Conservation (phyloP, 805 yeast genomes). For the Maudiozyma bulderi region DNA sequence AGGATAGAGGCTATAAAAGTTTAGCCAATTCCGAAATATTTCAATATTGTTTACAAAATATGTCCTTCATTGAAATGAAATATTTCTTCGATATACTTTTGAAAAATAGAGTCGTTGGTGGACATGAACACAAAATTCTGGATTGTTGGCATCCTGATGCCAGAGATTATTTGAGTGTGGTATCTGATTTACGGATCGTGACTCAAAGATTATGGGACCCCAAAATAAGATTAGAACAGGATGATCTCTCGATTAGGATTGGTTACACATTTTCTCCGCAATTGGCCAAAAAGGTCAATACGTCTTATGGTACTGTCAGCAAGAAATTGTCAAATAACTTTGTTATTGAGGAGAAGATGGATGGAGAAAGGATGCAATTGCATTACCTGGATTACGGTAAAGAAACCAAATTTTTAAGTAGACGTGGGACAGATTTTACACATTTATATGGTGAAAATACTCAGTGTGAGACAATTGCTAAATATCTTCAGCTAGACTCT, state of each 20-base stretch:
- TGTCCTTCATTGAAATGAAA: slow-evolving; percentile 54
- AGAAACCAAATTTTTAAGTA: slow-evolving; percentile 34
- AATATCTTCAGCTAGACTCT: slow-evolving; percentile 33
- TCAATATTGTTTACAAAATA: slow-evolving; percentile 38
- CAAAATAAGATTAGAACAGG: slow-evolving; percentile 31
- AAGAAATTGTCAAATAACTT: slow-evolving; percentile 39
- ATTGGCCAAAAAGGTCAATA: slow-evolving; percentile 48
- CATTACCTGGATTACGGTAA: slow-evolving; percentile 49
- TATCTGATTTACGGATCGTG: slow-evolving; percentile 52
- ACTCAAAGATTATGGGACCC: slow-evolving; percentile 51
- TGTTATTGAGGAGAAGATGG: slow-evolving; percentile 81
- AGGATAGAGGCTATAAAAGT: slow-evolving; percentile 13
- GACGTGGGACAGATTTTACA: slow-evolving; percentile 68
- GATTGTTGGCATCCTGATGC: slow-evolving; percentile 75
- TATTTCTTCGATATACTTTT: slow-evolving; percentile 63
- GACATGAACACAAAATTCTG: slow-evolving; percentile 51
- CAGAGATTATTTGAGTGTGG: slow-evolving; percentile 48
- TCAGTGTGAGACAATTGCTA: slow-evolving; percentile 46
- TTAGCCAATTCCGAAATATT: slow-evolving; percentile 31
- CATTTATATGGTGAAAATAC: slow-evolving; percentile 51
- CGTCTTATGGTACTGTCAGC: slow-evolving; percentile 44
- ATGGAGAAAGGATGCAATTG: slow-evolving; percentile 80
- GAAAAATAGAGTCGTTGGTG: slow-evolving; percentile 48
- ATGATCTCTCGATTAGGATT: slow-evolving; percentile 29
- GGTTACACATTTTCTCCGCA: slow-evolving; percentile 61